Conservation (phyloP, 2,329 filamentous ascomycete species). For the Phialocephala subalpina region DNA sequence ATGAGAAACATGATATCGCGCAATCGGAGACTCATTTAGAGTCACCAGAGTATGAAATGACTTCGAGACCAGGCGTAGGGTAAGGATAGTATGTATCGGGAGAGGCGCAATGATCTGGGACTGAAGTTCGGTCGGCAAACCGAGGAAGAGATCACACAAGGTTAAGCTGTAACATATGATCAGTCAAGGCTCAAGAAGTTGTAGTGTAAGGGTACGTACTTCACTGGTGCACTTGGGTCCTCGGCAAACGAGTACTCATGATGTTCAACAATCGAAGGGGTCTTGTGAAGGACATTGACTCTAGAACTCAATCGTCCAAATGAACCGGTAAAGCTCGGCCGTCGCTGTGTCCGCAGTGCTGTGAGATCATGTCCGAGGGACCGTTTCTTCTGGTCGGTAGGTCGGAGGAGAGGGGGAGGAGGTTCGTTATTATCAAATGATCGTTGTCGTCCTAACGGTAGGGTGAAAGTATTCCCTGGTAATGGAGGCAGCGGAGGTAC, state of each 20-base stretch:
- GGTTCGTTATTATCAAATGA: constrained; percentile 33
- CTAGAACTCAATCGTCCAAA: constrained; percentile 44
- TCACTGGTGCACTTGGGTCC: constrained; percentile 32
- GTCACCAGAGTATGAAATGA: constrained; percentile 67
- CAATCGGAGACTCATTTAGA: constrained; percentile 66
- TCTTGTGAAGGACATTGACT: constrained; percentile 40
- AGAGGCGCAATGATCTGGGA: constrained; percentile 68
- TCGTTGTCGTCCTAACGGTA: constrained; percentile 42
- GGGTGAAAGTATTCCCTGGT: constrained; percentile 38
- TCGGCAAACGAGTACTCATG: constrained; percentile 38
- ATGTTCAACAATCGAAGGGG: constrained; percentile 40
- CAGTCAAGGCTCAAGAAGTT: constrained; percentile 16
- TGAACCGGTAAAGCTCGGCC: constrained; percentile 43
- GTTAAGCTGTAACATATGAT: constrained; percentile 44
- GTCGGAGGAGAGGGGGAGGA: constrained; percentile 32
- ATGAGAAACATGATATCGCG: constrained; percentile 66
- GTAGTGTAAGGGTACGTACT: constrained; percentile 30
- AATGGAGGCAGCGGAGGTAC: constrained; percentile 19
- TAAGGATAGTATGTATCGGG: constrained; percentile 67
- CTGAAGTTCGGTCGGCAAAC: constrained; percentile 68
- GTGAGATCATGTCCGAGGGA: constrained; percentile 44
- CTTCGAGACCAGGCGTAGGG: constrained; percentile 64
- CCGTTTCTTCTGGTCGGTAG: constrained; percentile 44
- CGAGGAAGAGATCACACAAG: constrained; percentile 65
- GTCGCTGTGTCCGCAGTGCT: constrained; percentile 40